phyloP scores from a whole-genome alignment of 2,329 filamentous ascomycete species.

The Ilyonectria mors-panacis region DNA sequence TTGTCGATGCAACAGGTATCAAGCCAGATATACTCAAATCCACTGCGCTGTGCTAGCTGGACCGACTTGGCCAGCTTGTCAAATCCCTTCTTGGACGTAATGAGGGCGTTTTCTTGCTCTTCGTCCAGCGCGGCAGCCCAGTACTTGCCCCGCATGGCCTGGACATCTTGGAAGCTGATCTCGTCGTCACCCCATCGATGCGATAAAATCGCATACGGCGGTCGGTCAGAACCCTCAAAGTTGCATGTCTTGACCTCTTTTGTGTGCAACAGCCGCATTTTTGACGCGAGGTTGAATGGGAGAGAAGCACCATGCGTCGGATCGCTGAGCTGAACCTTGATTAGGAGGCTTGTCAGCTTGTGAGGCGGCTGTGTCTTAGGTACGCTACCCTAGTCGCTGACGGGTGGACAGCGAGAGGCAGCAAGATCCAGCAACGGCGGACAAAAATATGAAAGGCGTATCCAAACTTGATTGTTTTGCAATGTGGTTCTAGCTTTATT shows the following conservation, averaged over 20 bases:
- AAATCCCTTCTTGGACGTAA: conserved; percentile 8
- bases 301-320: neutral
- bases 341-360: too few relatives aligned
- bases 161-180: conserved; percentile 9
- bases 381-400: too few relatives aligned
- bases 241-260: neutral
- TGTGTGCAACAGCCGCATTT: neutral
- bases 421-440: too few relatives aligned
- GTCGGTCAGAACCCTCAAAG: neutral
- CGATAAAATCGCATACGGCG: conserved; percentile 21
- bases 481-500: too few relatives aligned
- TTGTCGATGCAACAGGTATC: conserved; percentile 33
- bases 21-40: conserved; percentile 21
- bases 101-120: neutral
- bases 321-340: neutral
- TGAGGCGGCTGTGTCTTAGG: too few relatives aligned
- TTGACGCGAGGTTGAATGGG: neutral
- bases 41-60: conserved; percentile 1
- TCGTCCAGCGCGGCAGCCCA: neutral
- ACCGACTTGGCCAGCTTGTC: conserved; percentile 13
- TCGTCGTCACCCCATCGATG: conserved; percentile 27
- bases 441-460: too few relatives aligned
- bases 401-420: too few relatives aligned
- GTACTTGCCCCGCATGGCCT: neutral
- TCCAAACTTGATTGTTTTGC: too few relatives aligned